Evolutionary conservation across 768 basidiomycete species (phyloP).

Genomic region (Multifurca ochricompacta): DNA sequence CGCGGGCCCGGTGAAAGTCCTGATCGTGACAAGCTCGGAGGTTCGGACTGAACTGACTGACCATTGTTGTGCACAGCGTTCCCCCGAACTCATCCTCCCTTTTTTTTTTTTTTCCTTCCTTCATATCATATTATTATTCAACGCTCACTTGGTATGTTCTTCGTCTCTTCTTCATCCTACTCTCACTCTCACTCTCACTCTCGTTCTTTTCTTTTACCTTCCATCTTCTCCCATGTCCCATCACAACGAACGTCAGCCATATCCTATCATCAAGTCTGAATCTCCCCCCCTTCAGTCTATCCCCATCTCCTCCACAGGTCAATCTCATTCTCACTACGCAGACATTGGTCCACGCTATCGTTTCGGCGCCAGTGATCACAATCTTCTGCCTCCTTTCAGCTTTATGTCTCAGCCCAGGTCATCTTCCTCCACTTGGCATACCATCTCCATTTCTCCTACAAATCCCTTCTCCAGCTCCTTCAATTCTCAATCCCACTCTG

Average conservation of each 20-base stretch:
- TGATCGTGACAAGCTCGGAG: neutral
- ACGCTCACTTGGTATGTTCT: neutral
- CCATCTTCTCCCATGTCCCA: slow-evolving; percentile 1
- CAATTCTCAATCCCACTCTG: slow-evolving; percentile 9
- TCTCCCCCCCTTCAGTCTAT: slow-evolving; percentile 12
- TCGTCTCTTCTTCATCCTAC: too few relatives aligned
- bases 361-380: slow-evolving; percentile 25
- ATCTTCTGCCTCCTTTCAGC: slow-evolving; percentile 20
- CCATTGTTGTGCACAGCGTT: neutral
- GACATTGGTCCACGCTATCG: slow-evolving; percentile 19
- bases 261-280: slow-evolving; percentile 18
- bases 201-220: neutral
- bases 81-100: neutral
- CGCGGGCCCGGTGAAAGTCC: neutral
- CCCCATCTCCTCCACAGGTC: slow-evolving; percentile 2
- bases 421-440: slow-evolving; percentile 17
- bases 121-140: slow-evolving; percentile 8
- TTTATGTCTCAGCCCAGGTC: slow-evolving; percentile 21
- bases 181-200: too few relatives aligned
- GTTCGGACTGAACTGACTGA: too few relatives aligned
- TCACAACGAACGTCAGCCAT: neutral
- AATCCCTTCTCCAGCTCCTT: slow-evolving; percentile 1
- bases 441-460: neutral
- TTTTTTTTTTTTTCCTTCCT: too few relatives aligned
- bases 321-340: neutral